These are phyloP conservation scores for Phalaenopsis equestris DNA, from an alignment of 106 monocot genomes.

Conservation along the genomic window DNA sequence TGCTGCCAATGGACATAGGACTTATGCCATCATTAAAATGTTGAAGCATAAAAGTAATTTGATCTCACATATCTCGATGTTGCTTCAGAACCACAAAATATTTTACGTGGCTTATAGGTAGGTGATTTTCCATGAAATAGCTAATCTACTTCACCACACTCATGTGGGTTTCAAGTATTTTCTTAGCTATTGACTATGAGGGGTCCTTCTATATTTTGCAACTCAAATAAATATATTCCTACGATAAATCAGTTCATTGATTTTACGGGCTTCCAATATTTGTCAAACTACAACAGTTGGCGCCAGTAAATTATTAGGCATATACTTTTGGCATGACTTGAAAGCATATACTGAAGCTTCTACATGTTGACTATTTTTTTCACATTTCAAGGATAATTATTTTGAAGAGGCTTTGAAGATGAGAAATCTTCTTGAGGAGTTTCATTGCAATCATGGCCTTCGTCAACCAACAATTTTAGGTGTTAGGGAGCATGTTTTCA, in stretches of 20 bases:
- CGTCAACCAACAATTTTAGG: constrained; percentile 68
- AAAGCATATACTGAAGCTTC: not conserved
- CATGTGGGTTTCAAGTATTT: not conserved
- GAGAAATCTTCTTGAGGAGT: constrained; percentile 92
- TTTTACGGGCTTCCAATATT: not conserved
- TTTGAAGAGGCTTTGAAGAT: constrained; percentile 92
- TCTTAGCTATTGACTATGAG: not conserved
- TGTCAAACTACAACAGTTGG: not conserved
- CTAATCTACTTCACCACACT: too few relatives aligned
- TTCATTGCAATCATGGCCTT: constrained; percentile 49
- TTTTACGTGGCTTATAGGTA: too few relatives aligned
- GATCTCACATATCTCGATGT: too few relatives aligned
- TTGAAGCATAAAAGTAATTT: too few relatives aligned
- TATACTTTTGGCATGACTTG: not conserved
- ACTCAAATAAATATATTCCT: not conserved
- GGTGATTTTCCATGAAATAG: too few relatives aligned
- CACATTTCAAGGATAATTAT: constrained; percentile 61
- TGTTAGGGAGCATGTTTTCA: constrained; percentile 81
- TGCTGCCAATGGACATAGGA: too few relatives aligned
- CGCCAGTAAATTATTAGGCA: not conserved
- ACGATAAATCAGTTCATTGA: not conserved
- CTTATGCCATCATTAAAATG: too few relatives aligned
- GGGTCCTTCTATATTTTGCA: not conserved
- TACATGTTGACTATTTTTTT: not conserved
- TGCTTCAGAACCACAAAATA: too few relatives aligned